A percentile compares a stretch with the other conserved stretches of the same genome.
phyloP scores from a whole-genome alignment of 78 protist genomes.

The Chrysochromulina tobinii region DNA sequence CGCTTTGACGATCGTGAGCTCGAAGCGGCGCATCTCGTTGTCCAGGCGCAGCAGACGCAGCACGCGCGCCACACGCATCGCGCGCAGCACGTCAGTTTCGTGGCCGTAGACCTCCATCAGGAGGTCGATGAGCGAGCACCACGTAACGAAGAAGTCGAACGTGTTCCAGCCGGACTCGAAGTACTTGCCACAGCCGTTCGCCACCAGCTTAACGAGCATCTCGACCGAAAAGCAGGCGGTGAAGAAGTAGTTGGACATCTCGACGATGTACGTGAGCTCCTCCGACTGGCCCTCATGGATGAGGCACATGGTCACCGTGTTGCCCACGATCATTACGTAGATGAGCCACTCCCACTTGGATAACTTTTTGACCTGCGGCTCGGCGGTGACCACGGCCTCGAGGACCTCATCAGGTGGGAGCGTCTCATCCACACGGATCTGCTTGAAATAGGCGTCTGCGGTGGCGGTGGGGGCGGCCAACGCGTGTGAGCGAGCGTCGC shows the following conservation, averaged over 20 bases:
- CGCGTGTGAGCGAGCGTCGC: too few species aligned
- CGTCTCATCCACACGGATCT: too few species aligned
- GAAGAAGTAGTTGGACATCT: background rate
- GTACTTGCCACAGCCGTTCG: background rate
- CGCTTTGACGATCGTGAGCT: background rate
- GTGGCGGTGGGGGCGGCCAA: too few species aligned
- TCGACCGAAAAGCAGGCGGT: background rate
- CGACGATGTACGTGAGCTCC: background rate
- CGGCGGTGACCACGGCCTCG: background rate
- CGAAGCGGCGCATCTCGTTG: background rate
- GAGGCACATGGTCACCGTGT: too few species aligned
- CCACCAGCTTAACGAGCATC: background rate
- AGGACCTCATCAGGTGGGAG: background rate
- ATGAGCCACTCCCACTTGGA: too few species aligned
- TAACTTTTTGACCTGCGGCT: background rate
- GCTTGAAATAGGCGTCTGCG: too few species aligned
- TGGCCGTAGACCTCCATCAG: background rate
- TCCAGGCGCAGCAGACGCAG: background rate
- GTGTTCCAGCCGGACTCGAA: background rate
- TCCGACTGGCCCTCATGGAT: too few species aligned
- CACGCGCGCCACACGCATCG: constrained; percentile 29
- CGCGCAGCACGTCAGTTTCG: background rate
- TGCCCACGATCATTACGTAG: too few species aligned
- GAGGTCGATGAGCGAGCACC: background rate
- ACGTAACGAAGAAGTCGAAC: constrained; percentile 23